Evolutionary conservation across 257 asterid species (phyloP).

Genomic region (Linaria vulgaris): DNA sequence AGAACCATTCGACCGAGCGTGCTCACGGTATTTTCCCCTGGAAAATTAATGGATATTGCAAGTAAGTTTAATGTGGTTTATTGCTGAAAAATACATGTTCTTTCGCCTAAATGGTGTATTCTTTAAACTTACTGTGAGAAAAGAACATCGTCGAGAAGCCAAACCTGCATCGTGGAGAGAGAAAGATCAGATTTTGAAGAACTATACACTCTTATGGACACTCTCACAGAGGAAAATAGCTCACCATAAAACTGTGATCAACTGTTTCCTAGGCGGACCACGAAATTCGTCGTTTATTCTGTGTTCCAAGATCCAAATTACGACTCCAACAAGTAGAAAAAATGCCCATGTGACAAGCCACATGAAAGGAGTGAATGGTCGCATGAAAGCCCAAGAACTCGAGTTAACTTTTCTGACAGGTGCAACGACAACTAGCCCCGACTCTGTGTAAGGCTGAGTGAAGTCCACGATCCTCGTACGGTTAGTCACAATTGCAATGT

Average conservation of each 20-base stretch:
- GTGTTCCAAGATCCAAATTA: conserved; percentile 81
- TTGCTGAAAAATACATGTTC: neutral
- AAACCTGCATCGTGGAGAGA: conserved; percentile 59
- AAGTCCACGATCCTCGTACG: conserved; percentile 76
- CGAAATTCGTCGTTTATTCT: conserved; percentile 78
- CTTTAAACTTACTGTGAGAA: conserved; percentile 62
- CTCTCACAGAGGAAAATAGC: conserved; percentile 19
- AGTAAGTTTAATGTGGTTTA: conserved; percentile 15
- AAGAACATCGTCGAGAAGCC: conserved; percentile 84
- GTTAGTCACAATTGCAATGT: conserved; percentile 65
- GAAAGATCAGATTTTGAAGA: conserved; percentile 16
- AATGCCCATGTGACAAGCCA: conserved; percentile 67
- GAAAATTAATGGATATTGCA: neutral
- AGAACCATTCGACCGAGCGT: conserved; percentile 74
- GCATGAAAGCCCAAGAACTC: conserved; percentile 74
- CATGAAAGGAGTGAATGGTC: conserved; percentile 64
- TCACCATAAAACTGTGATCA: conserved; percentile 69
- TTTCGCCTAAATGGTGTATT: conserved; percentile 3
- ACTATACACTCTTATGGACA: neutral
- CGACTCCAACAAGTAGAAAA: conserved; percentile 63
- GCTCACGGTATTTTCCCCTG: conserved; percentile 80
- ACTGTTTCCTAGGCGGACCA: conserved; percentile 73
- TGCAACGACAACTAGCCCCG: conserved; percentile 74
- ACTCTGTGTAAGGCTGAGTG: conserved; percentile 80
- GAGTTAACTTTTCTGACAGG: conserved; percentile 51